phyloP scores from a whole-genome alignment of 441 rosid species.

The Melianthus villosus region DNA sequence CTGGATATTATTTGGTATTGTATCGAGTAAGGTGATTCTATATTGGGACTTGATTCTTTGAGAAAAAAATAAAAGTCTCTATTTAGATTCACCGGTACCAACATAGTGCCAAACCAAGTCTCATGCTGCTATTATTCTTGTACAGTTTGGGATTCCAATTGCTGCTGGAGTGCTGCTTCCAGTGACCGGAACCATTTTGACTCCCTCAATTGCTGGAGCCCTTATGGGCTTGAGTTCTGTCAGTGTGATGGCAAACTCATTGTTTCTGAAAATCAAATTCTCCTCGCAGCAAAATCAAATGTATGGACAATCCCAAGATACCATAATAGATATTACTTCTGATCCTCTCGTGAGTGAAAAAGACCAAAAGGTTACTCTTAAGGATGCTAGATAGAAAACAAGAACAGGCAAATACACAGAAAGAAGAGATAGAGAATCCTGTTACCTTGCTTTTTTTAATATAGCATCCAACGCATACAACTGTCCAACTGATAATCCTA shows the following conservation, averaged over 20 bases:
- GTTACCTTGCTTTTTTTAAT: too few relatives aligned
- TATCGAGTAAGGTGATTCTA: too few relatives aligned
- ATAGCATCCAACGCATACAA: too few relatives aligned
- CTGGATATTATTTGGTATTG: too few relatives aligned
- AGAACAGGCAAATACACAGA: too few relatives aligned
- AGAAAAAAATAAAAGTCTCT: too few relatives aligned
- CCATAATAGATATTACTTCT: slow-evolving; percentile 4
- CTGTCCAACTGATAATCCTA: too few relatives aligned
- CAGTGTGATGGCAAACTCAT: slow-evolving; percentile 80
- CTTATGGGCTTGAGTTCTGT: slow-evolving; percentile 93
- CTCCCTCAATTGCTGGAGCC: slow-evolving; percentile 91
- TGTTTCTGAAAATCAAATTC: slow-evolving; percentile 56
- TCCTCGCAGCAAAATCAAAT: slow-evolving; percentile 26
- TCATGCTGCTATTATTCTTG: not conserved
- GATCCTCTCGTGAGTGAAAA: slow-evolving; percentile 16
- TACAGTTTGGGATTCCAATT: slow-evolving; percentile 74
- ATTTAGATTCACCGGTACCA: not conserved
- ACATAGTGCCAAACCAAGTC: too few relatives aligned
- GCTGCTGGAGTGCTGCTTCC: slow-evolving; percentile 88
- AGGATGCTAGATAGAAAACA: too few relatives aligned
- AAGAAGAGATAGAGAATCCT: too few relatives aligned
- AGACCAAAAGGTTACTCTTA: slow-evolving; percentile 11
- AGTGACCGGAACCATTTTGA: slow-evolving; percentile 64
- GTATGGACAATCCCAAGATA: slow-evolving; percentile 5
- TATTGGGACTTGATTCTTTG: too few relatives aligned